Evolutionary conservation across 371 early-diverging fungal species (phyloP).

Genomic region (Haplosporangium sp.): DNA sequence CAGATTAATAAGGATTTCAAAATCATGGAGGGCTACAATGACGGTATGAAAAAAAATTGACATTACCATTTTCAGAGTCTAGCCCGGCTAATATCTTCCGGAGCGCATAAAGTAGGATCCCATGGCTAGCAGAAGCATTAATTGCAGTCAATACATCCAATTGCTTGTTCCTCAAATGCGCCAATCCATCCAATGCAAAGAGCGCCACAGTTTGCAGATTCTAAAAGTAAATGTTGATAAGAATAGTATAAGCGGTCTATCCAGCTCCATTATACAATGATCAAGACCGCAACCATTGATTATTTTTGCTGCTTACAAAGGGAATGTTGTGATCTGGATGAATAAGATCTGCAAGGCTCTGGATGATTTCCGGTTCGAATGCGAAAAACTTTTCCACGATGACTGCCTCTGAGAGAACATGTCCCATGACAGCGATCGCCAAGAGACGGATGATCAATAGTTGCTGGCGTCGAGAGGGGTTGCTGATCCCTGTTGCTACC

Average conservation of each 20-base stretch:
- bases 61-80: conserved; percentile 56
- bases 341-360: conserved; percentile 80
- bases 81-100: conserved; percentile 71
- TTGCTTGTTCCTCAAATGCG: conserved; percentile 78
- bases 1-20: background rate
- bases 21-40: background rate
- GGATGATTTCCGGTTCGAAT: conserved; percentile 87
- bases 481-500: conserved; percentile 70
- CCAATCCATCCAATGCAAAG: conserved; percentile 85
- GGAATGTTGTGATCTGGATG: conserved; percentile 75
- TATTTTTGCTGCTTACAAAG: conserved; percentile 55
- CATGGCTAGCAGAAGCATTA: conserved; percentile 95
- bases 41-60: background rate
- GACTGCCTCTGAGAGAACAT: conserved; percentile 74
- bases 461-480: conserved; percentile 61
- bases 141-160: conserved; percentile 87
- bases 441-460: conserved; percentile 81
- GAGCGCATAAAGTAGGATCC: conserved; percentile 83
- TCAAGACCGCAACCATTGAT: conserved; percentile 9
- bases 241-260: background rate
- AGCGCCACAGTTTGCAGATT: conserved; percentile 82
- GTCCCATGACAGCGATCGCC: conserved; percentile 81
- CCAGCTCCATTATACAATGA: background rate
- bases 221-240: conserved; percentile 41
- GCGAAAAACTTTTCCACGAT: conserved; percentile 81